Evolutionary conservation across 495 filamentous ascomycete species (phyloP).

Genomic region (Trypethelium eluteriae): DNA sequence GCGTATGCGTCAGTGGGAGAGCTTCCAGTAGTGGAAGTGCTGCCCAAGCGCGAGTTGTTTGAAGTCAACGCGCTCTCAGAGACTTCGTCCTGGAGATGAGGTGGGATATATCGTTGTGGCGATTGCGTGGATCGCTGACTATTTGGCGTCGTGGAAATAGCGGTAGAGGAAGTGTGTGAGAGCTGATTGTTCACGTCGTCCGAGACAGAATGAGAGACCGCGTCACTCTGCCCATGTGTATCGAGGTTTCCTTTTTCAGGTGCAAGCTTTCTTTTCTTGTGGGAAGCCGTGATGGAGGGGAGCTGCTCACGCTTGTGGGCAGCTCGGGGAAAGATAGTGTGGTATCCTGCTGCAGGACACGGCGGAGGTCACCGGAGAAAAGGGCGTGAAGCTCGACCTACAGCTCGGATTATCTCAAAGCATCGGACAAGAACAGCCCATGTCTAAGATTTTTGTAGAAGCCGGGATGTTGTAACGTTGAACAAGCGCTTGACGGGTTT

Average conservation of each 20-base stretch:
- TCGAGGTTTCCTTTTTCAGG: conserved; percentile 19
- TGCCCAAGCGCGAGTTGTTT: conserved; percentile 21
- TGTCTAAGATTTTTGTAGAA: neutral
- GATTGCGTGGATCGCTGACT: conserved; percentile 36
- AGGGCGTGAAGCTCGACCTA: neutral
- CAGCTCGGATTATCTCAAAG: neutral
- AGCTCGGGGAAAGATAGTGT: neutral
- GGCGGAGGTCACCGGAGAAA: neutral
- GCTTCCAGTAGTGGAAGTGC: conserved; percentile 46
- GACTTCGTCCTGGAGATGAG: conserved; percentile 56
- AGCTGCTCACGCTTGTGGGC: conserved; percentile 11
- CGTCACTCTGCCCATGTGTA: conserved; percentile 29
- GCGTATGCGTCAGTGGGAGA: conserved; percentile 68
- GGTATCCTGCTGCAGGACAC: neutral
- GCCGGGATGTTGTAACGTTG: neutral
- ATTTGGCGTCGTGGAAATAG: conserved; percentile 26
- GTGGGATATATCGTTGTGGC: conserved; percentile 49
- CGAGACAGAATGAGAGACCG: conserved; percentile 1
- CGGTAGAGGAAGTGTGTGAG: conserved; percentile 29
- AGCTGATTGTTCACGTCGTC: conserved; percentile 20
- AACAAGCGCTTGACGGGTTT: neutral
- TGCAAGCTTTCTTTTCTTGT: conserved; percentile 82
- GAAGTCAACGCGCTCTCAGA: conserved; percentile 36
- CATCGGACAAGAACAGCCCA: neutral
- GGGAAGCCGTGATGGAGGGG: conserved; percentile 74